Evolutionary conservation across 73 alveolate genomes (phyloP).

Genomic region (Paramecium tetraurelia): DNA sequence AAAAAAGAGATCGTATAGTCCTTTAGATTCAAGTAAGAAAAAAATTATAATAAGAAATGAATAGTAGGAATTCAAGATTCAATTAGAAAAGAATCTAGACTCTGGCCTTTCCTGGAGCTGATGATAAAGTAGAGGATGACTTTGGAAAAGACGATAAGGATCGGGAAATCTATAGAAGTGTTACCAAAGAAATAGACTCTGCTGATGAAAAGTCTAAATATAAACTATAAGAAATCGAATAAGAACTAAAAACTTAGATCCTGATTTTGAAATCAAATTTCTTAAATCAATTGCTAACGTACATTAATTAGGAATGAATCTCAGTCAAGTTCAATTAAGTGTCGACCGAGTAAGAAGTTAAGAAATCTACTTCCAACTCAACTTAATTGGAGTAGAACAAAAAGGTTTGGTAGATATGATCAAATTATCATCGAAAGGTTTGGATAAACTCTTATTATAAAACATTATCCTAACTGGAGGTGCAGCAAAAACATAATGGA

Average conservation of each 20-base stretch:
- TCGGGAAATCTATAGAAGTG: conserved; percentile 26
- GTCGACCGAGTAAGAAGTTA: conserved; percentile 46
- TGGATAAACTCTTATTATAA: not conserved
- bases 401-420: conserved; percentile 23
- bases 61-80: conserved; percentile 16
- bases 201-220: conserved; percentile 33
- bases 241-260: conserved; percentile 35
- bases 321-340: not conserved
- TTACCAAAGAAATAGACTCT: conserved; percentile 8
- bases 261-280: conserved; percentile 9
- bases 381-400: conserved; percentile 4
- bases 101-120: not conserved
- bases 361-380: conserved; percentile 34
- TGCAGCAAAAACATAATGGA: not conserved
- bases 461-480: conserved; percentile 7
- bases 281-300: conserved; percentile 25
- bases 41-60: conserved; percentile 6
- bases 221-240: conserved; percentile 3
- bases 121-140: conserved; percentile 32
- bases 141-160: conserved; percentile 43
- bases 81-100: conserved; percentile 42
- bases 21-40: not conserved
- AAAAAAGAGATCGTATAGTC: not conserved
- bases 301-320: conserved; percentile 21
- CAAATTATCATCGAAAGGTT: conserved; percentile 6